These are phyloP conservation scores for Lanmaoa rubissima DNA, from an alignment of 768 basidiomycete species.

Conservation along the genomic window DNA sequence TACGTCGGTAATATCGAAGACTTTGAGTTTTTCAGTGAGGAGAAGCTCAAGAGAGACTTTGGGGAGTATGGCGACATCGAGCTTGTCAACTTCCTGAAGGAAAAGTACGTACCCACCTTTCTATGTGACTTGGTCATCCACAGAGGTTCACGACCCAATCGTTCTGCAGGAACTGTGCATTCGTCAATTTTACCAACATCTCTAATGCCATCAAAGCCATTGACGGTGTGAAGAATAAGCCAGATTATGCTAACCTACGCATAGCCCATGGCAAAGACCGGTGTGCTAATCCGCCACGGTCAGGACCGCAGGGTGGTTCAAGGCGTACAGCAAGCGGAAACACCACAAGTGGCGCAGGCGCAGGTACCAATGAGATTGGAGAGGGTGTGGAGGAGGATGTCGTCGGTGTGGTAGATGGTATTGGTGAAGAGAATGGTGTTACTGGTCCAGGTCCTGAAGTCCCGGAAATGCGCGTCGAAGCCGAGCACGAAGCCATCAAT, in stretches of 20 bases:
- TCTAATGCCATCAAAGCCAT: conserved; percentile 98
- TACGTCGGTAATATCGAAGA: conserved; percentile 96
- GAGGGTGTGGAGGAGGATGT: conserved; percentile 27
- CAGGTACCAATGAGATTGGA: conserved; percentile 13
- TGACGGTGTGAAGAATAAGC: conserved; percentile 87
- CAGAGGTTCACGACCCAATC: not conserved
- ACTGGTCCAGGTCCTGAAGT: conserved; percentile 27
- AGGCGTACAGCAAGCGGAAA: conserved; percentile 49
- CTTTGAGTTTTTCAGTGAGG: conserved; percentile 89
- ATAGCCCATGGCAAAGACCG: conserved; percentile 96
- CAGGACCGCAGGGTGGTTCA: conserved; percentile 70
- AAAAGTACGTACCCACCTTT: conserved; percentile 66
- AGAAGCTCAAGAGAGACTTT: conserved; percentile 89
- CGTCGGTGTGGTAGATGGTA: conserved; percentile 18
- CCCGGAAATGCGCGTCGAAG: conserved; percentile 46
- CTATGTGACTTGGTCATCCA: not conserved
- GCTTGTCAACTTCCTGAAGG: conserved; percentile 91
- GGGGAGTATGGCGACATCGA: conserved; percentile 96
- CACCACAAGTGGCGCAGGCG: conserved; percentile 19
- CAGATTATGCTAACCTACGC: conserved; percentile 85
- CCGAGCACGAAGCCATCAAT: conserved; percentile 26
- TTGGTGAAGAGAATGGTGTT: conserved; percentile 26
- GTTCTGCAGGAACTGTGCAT: conserved; percentile 79
- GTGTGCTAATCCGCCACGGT: conserved; percentile 89
- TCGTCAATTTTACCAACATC: conserved; percentile 94